Conservation (phyloP, 352 stramenopile genomes). For the Phytophthora hybrid region DNA sequence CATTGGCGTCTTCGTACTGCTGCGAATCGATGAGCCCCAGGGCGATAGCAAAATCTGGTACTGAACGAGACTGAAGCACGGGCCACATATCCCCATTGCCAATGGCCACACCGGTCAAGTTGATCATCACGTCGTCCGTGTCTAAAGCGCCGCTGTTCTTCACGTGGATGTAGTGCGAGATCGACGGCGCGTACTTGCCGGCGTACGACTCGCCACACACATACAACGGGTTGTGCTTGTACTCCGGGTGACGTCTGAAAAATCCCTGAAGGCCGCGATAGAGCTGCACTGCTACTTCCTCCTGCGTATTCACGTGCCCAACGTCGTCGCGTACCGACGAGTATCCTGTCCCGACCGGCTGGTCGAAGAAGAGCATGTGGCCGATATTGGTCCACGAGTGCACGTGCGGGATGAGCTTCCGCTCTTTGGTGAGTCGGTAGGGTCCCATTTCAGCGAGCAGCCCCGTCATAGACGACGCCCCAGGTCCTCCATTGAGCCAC, state of each 20-base stretch:
- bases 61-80: constrained; percentile 79
- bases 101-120: constrained; percentile 91
- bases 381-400: constrained; percentile 80
- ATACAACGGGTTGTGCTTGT: constrained; percentile 66
- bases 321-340: constrained; percentile 74
- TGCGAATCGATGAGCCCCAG: constrained; percentile 86
- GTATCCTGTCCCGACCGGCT: constrained; percentile 85
- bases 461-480: constrained; percentile 82
- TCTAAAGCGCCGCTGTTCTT: constrained; percentile 67
- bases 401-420: constrained; percentile 72
- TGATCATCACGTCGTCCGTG: constrained; percentile 56
- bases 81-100: constrained; percentile 92
- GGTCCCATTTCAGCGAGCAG: constrained; percentile 83
- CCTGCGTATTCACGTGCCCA: constrained; percentile 76
- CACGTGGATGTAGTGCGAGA: constrained; percentile 94
- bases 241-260: constrained; percentile 88
- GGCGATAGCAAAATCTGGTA: constrained; percentile 83
- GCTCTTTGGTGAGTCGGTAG: constrained; percentile 73
- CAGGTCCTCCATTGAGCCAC: constrained; percentile 86
- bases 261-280: constrained; percentile 94
- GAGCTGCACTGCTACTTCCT: constrained; percentile 87
- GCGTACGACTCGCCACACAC: constrained; percentile 95
- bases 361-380: constrained; percentile 89
- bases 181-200: constrained; percentile 96
- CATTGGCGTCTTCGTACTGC: constrained; percentile 80